Conservation (phyloP, 2,329 filamentous ascomycete species). For the Botrytis hyacinthi region DNA sequence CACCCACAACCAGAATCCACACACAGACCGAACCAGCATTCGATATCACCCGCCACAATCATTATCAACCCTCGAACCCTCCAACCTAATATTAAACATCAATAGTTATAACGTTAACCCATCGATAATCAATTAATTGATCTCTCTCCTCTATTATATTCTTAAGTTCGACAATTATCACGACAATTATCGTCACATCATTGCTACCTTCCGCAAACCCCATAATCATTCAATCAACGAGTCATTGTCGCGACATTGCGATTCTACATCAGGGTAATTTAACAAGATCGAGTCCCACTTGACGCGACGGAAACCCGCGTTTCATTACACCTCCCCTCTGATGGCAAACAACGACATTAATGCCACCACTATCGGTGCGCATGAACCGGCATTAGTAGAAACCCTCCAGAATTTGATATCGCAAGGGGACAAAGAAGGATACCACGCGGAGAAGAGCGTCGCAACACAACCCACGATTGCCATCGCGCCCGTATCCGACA, state of each 20-base stretch:
- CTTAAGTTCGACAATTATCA: background rate
- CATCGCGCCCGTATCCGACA: slow-evolving; percentile 40
- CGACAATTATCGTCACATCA: background rate
- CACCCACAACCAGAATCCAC: background rate
- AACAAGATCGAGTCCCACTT: slow-evolving; percentile 24
- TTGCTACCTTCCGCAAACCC: slow-evolving; percentile 33
- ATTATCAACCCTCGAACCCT: slow-evolving; percentile 13
- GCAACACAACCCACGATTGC: slow-evolving; percentile 10
- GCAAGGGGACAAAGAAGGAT: background rate
- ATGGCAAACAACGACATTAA: slow-evolving; percentile 32
- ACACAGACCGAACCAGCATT: background rate
- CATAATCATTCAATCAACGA: slow-evolving; percentile 23
- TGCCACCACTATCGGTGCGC: slow-evolving; percentile 23
- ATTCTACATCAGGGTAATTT: slow-evolving; percentile 25
- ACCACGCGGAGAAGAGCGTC: background rate
- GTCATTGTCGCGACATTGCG: slow-evolving; percentile 24
- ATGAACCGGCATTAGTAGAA: slow-evolving; percentile 13
- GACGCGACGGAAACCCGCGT: slow-evolving; percentile 33
- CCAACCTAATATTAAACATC: slow-evolving; percentile 1
- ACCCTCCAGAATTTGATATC: slow-evolving; percentile 14
- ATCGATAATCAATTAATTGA: background rate
- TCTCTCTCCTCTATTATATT: background rate
- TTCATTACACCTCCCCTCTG: slow-evolving; percentile 15
- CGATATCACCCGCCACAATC: slow-evolving; percentile 15
- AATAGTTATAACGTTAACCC: too few relatives aligned